Conservation (phyloP, 345 rosid species). For the Sonneratia caseolaris region DNA sequence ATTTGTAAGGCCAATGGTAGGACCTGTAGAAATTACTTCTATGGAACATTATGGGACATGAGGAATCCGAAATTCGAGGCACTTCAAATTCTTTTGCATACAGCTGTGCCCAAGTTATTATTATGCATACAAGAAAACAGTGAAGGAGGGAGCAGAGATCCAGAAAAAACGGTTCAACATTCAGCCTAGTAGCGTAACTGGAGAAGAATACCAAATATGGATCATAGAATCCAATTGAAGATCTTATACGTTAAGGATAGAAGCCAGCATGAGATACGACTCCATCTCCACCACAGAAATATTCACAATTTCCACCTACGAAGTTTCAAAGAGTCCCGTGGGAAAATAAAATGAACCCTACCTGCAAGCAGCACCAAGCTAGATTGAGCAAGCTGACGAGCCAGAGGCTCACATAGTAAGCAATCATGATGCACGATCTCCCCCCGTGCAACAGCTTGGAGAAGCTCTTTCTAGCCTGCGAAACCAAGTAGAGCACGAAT, state of each 20-base stretch:
- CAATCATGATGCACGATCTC: constrained; percentile 73
- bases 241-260: not conserved
- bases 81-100: no score
- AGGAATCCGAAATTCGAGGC: not conserved
- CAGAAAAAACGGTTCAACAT: no score
- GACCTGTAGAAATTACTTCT: not conserved
- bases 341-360: constrained; percentile 11
- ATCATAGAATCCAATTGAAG: not conserved
- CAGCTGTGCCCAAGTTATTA: no score
- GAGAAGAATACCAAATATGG: not conserved
- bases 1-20: not conserved
- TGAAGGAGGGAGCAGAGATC: no score
- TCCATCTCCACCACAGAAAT: no score
- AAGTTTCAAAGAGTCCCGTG: no score
- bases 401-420: constrained; percentile 78
- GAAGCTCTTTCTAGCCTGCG: constrained; percentile 61
- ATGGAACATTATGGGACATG: not conserved
- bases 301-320: no score
- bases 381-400: constrained; percentile 85
- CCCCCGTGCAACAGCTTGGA: constrained; percentile 67
- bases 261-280: not conserved
- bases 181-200: not conserved
- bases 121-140: no score
- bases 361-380: constrained; percentile 80
- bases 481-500: constrained; percentile 61